Percentiles rank a stretch among this genome's conserved stretches.
phyloP scores from a whole-genome alignment of 2,329 filamentous ascomycete species.

The Aspergillus bombycis region DNA sequence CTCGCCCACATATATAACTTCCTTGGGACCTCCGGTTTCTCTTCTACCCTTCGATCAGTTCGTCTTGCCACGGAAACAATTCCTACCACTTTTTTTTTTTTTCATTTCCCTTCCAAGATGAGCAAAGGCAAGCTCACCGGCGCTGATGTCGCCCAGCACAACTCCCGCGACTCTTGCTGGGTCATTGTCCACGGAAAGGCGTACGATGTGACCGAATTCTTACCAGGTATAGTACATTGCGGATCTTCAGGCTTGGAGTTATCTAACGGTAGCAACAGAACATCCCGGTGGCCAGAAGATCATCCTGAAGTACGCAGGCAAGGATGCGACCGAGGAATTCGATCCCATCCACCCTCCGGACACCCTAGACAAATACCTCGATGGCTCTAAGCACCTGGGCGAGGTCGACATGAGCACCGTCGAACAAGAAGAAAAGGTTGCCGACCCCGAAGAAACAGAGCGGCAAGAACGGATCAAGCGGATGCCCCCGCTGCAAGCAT shows the following conservation, averaged over 20 bases:
- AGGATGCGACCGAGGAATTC: slow-evolving; percentile 90
- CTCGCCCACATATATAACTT: background rate
- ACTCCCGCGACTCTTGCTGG: slow-evolving; percentile 83
- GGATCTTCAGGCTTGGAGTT: background rate
- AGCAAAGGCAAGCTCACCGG: slow-evolving; percentile 50
- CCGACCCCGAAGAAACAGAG: slow-evolving; percentile 71
- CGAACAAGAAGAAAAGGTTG: slow-evolving; percentile 65
- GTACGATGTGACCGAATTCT: slow-evolving; percentile 87
- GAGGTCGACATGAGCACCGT: slow-evolving; percentile 85
- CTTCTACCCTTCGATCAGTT: background rate
- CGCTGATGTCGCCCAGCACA: slow-evolving; percentile 71
- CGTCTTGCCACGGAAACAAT: background rate
- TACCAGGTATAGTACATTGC: slow-evolving; percentile 60
- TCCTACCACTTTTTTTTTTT: background rate
- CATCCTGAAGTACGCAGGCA: slow-evolving; percentile 94
- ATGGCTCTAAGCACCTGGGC: slow-evolving; percentile 84
- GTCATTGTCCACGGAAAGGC: slow-evolving; percentile 85
- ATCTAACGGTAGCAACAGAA: slow-evolving; percentile 52
- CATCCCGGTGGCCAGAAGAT: slow-evolving; percentile 90
- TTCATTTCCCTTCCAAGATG: slow-evolving; percentile 20
- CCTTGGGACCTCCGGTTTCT: background rate
- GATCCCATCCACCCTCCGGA: slow-evolving; percentile 89
- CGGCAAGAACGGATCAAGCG: slow-evolving; percentile 72
- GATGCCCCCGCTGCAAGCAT: slow-evolving; percentile 82
- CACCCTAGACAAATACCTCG: slow-evolving; percentile 80